phyloP scores from a whole-genome alignment of 805 yeast genomes.

The Cyberlindnera meyerae region DNA sequence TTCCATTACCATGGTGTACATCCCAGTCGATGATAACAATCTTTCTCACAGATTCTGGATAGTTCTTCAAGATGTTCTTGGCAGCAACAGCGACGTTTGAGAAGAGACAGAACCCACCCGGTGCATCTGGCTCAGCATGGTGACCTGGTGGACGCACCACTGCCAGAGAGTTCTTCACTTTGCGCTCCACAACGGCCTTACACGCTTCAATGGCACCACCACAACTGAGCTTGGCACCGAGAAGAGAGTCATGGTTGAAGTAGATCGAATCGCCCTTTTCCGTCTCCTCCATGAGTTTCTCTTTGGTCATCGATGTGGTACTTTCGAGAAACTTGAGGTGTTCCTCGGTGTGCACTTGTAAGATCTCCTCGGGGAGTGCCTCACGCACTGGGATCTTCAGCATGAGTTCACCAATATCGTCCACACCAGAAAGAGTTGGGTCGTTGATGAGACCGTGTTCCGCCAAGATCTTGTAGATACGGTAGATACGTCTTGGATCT shows the following conservation, averaged over 20 bases:
- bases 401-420: constrained; percentile 83
- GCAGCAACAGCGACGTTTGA: constrained; percentile 98
- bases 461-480: constrained; percentile 88
- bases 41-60: constrained; percentile 83
- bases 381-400: constrained; percentile 84
- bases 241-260: constrained; percentile 82
- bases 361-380: constrained; percentile 80
- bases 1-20: constrained; percentile 98
- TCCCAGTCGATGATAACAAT: constrained; percentile 95
- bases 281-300: constrained; percentile 72
- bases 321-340: constrained; percentile 73
- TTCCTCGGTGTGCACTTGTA: constrained; percentile 77
- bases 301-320: constrained; percentile 74
- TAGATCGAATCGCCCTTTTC: constrained; percentile 93
- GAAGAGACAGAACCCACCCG: constrained; percentile 96
- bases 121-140: constrained; percentile 96
- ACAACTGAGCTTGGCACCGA: constrained; percentile 86
- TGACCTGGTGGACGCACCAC: constrained; percentile 99
- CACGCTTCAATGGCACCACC: constrained; percentile 98
- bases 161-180: constrained; percentile 87
- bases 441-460: constrained; percentile 89
- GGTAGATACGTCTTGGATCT: constrained; percentile 92
- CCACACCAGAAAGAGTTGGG: constrained; percentile 59
- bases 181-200: constrained; percentile 88
- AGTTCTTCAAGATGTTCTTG: constrained; percentile 68